Evolutionary conservation across 768 basidiomycete genomes (phyloP).

Genomic region (Brasilioporus rufonigricans): DNA sequence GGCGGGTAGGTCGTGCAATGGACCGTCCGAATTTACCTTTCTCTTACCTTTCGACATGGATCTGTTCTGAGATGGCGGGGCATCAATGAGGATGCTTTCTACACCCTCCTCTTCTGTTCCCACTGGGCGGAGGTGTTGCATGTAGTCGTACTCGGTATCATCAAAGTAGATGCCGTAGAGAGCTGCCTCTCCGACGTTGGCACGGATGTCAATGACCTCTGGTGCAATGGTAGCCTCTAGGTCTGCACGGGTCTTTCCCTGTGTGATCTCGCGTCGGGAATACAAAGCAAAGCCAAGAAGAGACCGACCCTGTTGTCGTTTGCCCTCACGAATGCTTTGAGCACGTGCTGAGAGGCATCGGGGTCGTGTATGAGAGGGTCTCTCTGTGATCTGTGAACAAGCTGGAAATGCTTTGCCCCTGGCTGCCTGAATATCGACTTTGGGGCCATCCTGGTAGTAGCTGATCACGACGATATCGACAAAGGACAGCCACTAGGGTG

Average conservation of each 20-base stretch:
- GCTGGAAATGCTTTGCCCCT: slow-evolving; percentile 90
- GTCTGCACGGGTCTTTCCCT: slow-evolving; percentile 83
- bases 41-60: slow-evolving; percentile 30
- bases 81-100: slow-evolving; percentile 78
- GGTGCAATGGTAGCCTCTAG: slow-evolving; percentile 59
- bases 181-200: slow-evolving; percentile 82
- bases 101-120: slow-evolving; percentile 78
- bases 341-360: slow-evolving; percentile 84
- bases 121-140: slow-evolving; percentile 88
- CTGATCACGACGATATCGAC: not conserved
- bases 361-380: slow-evolving; percentile 96
- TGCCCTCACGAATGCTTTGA: slow-evolving; percentile 75
- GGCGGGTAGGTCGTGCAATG: slow-evolving; percentile 59
- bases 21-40: slow-evolving; percentile 37
- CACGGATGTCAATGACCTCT: slow-evolving; percentile 46
- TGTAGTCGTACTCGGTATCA: slow-evolving; percentile 96
- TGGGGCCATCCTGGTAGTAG: slow-evolving; percentile 51
- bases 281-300: not conserved
- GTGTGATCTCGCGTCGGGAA: slow-evolving; percentile 17
- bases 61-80: slow-evolving; percentile 47
- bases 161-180: slow-evolving; percentile 92
- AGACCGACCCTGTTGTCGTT: slow-evolving; percentile 62
- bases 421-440: slow-evolving; percentile 91
- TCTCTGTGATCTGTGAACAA: slow-evolving; percentile 93
- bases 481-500: not conserved